Conservation (phyloP, 2,329 filamentous ascomycete species). For the Fusarium poae region DNA sequence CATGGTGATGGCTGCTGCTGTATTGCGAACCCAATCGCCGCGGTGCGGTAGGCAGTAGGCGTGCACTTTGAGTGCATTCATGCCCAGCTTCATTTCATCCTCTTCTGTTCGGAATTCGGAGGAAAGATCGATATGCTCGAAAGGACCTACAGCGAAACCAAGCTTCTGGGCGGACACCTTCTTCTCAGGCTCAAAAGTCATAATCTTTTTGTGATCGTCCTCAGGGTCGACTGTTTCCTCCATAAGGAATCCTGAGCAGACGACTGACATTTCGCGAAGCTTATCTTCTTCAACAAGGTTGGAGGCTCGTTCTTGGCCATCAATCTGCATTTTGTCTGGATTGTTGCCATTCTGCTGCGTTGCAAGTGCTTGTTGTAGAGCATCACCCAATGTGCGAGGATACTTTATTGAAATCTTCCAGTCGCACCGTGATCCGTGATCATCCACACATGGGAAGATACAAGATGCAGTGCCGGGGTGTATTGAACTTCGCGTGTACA, state of each 20-base stretch:
- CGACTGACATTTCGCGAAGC: conserved; percentile 86
- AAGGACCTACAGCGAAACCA: conserved; percentile 93
- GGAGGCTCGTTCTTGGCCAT: conserved; percentile 57
- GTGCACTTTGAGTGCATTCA: conserved; percentile 88
- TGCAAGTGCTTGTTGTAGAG: conserved; percentile 64
- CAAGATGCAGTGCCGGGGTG: conserved; percentile 84
- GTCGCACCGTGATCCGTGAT: conserved; percentile 81
- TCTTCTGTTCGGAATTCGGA: conserved; percentile 90
- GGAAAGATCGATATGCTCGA: conserved; percentile 88
- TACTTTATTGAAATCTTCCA: conserved; percentile 93
- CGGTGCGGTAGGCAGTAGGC: conserved; percentile 91
- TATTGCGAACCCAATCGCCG: conserved; percentile 85
- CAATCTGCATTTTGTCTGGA: conserved; percentile 55
- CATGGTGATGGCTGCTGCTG: conserved; percentile 84
- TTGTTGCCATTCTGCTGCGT: conserved; percentile 57
- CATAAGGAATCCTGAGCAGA: conserved; percentile 90
- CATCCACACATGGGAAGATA: conserved; percentile 94
- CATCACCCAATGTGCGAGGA: conserved; percentile 88
- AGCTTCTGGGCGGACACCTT: conserved; percentile 88
- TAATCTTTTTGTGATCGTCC: conserved; percentile 86
- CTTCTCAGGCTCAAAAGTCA: conserved; percentile 82
- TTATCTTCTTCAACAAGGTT: conserved; percentile 82
- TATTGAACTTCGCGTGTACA: conserved; percentile 86
- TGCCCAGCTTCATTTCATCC: conserved; percentile 89
- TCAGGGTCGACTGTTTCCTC: conserved; percentile 83